phyloP scores from a whole-genome alignment of 2,329 filamentous ascomycete species.

The Grosmannia serpens region DNA sequence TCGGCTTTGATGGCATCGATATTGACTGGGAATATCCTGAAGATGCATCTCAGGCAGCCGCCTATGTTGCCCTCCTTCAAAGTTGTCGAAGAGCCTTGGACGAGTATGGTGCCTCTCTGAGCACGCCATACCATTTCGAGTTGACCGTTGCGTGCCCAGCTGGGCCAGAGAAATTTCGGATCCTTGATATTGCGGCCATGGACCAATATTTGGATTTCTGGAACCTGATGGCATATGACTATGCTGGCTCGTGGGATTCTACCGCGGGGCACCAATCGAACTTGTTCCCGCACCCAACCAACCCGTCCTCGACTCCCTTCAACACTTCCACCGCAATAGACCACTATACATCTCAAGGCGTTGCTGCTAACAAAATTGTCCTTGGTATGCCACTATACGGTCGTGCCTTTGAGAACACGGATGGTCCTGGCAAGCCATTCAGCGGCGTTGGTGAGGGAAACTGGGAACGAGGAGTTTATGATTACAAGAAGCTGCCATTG shows the following conservation, averaged over 20 bases:
- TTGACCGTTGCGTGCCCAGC: slow-evolving; percentile 54
- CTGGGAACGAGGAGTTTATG: slow-evolving; percentile 78
- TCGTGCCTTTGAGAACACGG: slow-evolving; percentile 68
- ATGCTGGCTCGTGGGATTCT: slow-evolving; percentile 69
- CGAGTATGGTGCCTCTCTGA: slow-evolving; percentile 35
- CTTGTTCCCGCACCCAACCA: slow-evolving; percentile 42
- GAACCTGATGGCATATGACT: slow-evolving; percentile 87
- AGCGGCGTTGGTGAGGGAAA: slow-evolving; percentile 64
- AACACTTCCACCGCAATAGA: slow-evolving; percentile 60
- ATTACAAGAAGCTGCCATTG: slow-evolving; percentile 76
- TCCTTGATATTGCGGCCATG: slow-evolving; percentile 52
- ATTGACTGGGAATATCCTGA: slow-evolving; percentile 57
- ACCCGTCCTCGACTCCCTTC: slow-evolving; percentile 63
- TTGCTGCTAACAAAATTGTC: slow-evolving; percentile 63
- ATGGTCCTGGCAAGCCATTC: slow-evolving; percentile 59
- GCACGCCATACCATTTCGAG: slow-evolving; percentile 42
- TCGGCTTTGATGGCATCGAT: slow-evolving; percentile 58
- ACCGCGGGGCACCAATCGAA: slow-evolving; percentile 71
- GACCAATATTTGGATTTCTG: slow-evolving; percentile 59
- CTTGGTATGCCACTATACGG: slow-evolving; percentile 90
- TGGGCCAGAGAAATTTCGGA: slow-evolving; percentile 49
- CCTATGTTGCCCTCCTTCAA: slow-evolving; percentile 48
- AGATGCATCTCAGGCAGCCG: slow-evolving; percentile 37
- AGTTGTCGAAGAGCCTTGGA: slow-evolving; percentile 47
- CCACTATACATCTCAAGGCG: slow-evolving; percentile 55